Evolutionary conservation across 495 filamentous ascomycete genomes (phyloP).

Genomic region (Daldinia caldariorum): DNA sequence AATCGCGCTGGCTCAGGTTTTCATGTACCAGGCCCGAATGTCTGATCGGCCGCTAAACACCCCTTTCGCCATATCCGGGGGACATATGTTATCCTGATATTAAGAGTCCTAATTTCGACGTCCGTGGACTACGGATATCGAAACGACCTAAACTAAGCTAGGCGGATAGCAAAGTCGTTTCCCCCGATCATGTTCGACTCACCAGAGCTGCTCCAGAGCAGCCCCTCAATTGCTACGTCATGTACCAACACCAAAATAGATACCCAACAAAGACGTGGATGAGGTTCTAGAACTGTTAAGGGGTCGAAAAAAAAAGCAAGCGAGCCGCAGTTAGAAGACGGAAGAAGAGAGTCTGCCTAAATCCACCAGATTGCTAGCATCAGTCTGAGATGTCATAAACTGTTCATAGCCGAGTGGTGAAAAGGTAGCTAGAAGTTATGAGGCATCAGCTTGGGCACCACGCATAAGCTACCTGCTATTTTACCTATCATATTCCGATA

Average conservation of each 20-base stretch:
- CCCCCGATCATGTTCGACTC: not conserved
- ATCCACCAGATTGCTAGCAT: no score
- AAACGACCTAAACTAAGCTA: not conserved
- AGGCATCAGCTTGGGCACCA: no score
- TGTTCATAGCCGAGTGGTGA: no score
- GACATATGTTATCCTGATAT: not conserved
- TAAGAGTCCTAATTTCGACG: not conserved
- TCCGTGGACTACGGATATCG: not conserved
- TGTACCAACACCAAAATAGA: not conserved
- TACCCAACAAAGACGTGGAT: not conserved
- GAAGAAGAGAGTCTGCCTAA: no score
- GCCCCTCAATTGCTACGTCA: not conserved
- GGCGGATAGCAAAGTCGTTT: not conserved
- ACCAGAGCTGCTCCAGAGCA: not conserved
- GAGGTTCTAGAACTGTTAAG: not conserved
- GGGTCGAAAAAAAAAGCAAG: no score
- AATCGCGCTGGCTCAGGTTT: slow-evolving; percentile 22
- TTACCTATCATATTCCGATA: not conserved
- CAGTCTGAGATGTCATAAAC: no score
- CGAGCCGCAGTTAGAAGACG: no score
- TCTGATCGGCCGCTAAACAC: not conserved
- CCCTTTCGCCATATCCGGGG: not conserved
- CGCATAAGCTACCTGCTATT: no score
- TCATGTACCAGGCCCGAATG: slow-evolving; percentile 26
- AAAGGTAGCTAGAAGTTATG: no score